Percentiles rank a stretch among this genome's conserved stretches.
Evolutionary conservation across 2,329 filamentous ascomycete species (phyloP).

Genomic region (Delphinella strobiligena): DNA sequence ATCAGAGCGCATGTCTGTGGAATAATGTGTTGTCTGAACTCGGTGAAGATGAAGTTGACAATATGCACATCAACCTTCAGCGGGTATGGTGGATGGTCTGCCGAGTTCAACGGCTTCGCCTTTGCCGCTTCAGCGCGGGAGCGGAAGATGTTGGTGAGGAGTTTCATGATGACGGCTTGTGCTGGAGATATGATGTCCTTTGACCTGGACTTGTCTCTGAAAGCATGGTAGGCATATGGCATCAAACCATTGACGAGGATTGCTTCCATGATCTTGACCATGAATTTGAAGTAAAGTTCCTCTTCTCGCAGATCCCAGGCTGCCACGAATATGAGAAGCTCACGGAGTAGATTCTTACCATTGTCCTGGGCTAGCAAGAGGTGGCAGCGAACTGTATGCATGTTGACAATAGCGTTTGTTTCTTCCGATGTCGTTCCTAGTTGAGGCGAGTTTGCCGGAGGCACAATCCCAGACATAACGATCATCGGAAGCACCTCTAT

Average conservation of each 20-base stretch:
- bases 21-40: slow-evolving; percentile 84
- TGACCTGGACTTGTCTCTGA: slow-evolving; percentile 55
- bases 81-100: slow-evolving; percentile 16
- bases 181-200: slow-evolving; percentile 95
- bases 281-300: slow-evolving; percentile 91
- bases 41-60: slow-evolving; percentile 83
- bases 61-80: slow-evolving; percentile 48
- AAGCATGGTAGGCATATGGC: slow-evolving; percentile 82
- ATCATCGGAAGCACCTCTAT: slow-evolving; percentile 97
- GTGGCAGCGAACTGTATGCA: slow-evolving; percentile 82
- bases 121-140: slow-evolving; percentile 35
- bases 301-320: slow-evolving; percentile 94
- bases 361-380: slow-evolving; percentile 83
- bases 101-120: slow-evolving; percentile 8
- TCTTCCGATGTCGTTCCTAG: slow-evolving; percentile 46
- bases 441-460: slow-evolving; percentile 43
- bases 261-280: slow-evolving; percentile 88
- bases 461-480: slow-evolving; percentile 86
- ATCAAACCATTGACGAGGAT: slow-evolving; percentile 81
- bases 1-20: slow-evolving; percentile 92
- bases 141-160: slow-evolving; percentile 82
- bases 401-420: slow-evolving; percentile 52
- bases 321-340: slow-evolving; percentile 89
- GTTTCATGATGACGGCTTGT: slow-evolving; percentile 82
- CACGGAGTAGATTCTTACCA: slow-evolving; percentile 75